These are phyloP conservation scores for Climacium dendroides DNA, from an alignment of 225 moss, liverwort and hornwort species.

Conservation along the genomic window DNA sequence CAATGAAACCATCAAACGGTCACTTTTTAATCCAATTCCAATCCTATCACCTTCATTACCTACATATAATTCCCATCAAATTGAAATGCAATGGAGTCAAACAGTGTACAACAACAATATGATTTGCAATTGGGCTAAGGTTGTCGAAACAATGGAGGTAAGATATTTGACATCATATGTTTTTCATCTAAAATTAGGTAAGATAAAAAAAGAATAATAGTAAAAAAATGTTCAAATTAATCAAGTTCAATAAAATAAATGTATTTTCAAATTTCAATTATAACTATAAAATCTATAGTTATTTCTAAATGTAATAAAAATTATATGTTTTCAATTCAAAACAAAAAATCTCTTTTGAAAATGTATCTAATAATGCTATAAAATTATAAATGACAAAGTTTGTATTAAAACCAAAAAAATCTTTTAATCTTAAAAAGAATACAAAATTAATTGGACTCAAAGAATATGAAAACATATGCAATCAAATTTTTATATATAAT, in stretches of 20 bases:
- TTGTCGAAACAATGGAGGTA: fast-evolving
- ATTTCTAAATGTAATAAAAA: neutral
- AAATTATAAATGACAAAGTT: neutral
- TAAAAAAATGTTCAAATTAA: fast-evolving
- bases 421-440: neutral
- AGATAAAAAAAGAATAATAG: fast-evolving
- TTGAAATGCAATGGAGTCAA: neutral
- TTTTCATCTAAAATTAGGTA: neutral
- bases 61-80: neutral
- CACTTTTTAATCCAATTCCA: neutral
- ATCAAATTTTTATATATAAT: no score
- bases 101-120: neutral
- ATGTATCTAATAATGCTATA: neutral
- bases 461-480: neutral
- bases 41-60: neutral
- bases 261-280: neutral
- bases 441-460: neutral
- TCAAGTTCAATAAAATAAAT: neutral
- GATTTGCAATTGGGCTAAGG: neutral
- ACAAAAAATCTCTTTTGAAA: neutral
- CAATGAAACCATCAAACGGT: neutral
- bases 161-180: neutral
- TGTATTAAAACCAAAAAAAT: neutral
- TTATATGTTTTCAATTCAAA: neutral
- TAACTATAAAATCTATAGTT: neutral